A percentile compares a stretch with the other conserved stretches of the same genome.
Evolutionary conservation across 371 early-diverging fungal species (phyloP).

Genomic region (Syncephalis fuscata): DNA sequence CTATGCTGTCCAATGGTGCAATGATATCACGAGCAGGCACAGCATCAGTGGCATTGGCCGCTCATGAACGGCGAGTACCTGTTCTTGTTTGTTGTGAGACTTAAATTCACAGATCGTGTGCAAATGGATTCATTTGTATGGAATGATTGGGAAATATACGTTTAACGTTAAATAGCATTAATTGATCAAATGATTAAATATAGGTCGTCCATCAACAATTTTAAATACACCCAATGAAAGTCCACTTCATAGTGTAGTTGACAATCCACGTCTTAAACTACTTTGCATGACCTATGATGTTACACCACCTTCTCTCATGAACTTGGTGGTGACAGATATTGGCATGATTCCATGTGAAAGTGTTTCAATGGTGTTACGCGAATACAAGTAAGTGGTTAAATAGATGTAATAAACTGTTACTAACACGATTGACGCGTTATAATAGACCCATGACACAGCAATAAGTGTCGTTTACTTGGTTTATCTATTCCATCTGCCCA

Average conservation of each 20-base stretch:
- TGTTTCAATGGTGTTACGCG: constrained; percentile 59
- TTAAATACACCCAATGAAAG: neutral
- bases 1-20: constrained; percentile 84
- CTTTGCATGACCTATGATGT: constrained; percentile 85
- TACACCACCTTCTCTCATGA: constrained; percentile 84
- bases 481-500: too few species aligned
- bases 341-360: constrained; percentile 90
- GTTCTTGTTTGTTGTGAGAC: constrained; percentile 93
- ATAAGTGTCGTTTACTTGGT: too few species aligned
- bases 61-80: constrained; percentile 73
- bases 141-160: constrained; percentile 74
- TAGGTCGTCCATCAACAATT: neutral
- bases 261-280: constrained; percentile 31
- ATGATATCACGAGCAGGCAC: constrained; percentile 86
- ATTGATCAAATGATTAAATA: too few species aligned
- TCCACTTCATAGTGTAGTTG: constrained; percentile 8
- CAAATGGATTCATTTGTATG: constrained; percentile 89
- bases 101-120: constrained; percentile 82
- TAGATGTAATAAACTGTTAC: too few species aligned
- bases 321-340: constrained; percentile 83
- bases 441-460: too few species aligned
- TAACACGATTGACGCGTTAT: too few species aligned
- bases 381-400: constrained; percentile 16
- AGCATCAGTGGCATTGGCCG: constrained; percentile 82
- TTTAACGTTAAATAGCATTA: neutral